Conservation (phyloP, 495 filamentous ascomycete genomes). For the Neurospora intermedia region DNA sequence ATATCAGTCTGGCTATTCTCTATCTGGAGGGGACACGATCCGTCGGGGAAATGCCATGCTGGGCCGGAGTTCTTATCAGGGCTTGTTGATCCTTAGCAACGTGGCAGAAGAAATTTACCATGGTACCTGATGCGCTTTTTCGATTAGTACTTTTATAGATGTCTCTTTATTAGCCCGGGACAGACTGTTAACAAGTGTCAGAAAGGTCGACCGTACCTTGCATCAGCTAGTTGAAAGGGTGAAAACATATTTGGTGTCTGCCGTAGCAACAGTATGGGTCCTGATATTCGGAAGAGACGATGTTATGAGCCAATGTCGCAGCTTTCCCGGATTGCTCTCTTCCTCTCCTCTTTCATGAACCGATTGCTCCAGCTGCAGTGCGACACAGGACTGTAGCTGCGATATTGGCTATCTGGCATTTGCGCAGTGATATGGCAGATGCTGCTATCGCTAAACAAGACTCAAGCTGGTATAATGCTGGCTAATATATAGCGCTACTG, state of each 20-base stretch:
- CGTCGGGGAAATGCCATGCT: background rate
- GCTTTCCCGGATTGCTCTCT: background rate
- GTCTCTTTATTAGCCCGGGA: background rate
- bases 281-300: background rate
- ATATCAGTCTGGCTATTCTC: background rate
- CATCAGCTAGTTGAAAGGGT: background rate
- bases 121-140: background rate
- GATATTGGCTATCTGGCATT: slow-evolving; percentile 21
- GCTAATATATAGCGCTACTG: slow-evolving; percentile 10
- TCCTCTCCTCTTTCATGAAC: slow-evolving; percentile 14
- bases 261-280: background rate
- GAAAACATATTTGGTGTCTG: background rate
- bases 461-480: slow-evolving; percentile 30
- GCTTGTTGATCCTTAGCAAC: background rate
- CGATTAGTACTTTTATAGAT: background rate
- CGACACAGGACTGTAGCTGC: slow-evolving; percentile 13
- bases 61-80: background rate
- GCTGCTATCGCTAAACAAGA: slow-evolving; percentile 16
- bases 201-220: background rate
- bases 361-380: slow-evolving; percentile 13
- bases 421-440: slow-evolving; percentile 9
- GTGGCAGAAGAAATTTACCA: background rate
- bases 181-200: background rate
- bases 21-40: background rate
- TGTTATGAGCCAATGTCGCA: slow-evolving; percentile 11